Evolutionary conservation across 2,329 filamentous ascomycete species (phyloP), one percentile per base, ranked within the genome.

Genomic region (Tolypocladium album): DNA sequence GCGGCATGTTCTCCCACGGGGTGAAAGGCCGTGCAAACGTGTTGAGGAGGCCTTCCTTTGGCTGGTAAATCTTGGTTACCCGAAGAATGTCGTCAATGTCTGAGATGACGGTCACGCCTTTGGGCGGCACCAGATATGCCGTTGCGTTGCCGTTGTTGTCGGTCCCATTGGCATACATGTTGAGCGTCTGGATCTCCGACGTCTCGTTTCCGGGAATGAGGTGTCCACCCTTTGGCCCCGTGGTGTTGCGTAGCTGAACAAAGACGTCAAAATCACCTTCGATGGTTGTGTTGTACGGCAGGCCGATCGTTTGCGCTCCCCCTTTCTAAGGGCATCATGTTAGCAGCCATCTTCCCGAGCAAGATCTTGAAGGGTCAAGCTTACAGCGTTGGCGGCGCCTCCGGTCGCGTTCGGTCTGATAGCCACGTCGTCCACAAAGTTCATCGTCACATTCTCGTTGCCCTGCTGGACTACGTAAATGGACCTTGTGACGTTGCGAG

Each of bases 21-120:
- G 78, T 81, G 69, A 89, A 92, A 0, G 86, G 78, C 4, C 83
- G 81, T 0, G 88, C 88, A 67, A 92, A 92, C 0, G 88, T 86
- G 74, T 92, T 92, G 13, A 92, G 76, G 0, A 92, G 76, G 6
- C 89, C 89, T 68, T 92, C 82, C 64, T 85, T 83, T 0, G 89
- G 89, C 56, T 88, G 73, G 70, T 90, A 92, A 69, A 92, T 92
- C 72, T 90, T 89, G 60, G 89, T 92, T 1, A 92, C 76, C n/a
- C 89, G 85, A 0, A 92, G 80, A 61, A 91, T 90, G 68, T 92
- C 89, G 65, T 92, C 89, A 62, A 92, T 89, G 67, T 92, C 89
- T 1, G 85, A 89, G 65, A 92, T 76, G 62, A 92, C 79, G 1
- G 89, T 92, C 27, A 90, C 73, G 22, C 89, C 89, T 17, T 79